Evolutionary conservation across 352 stramenopile species (phyloP).

Genomic region (Chrysophaeum taylorii): DNA sequence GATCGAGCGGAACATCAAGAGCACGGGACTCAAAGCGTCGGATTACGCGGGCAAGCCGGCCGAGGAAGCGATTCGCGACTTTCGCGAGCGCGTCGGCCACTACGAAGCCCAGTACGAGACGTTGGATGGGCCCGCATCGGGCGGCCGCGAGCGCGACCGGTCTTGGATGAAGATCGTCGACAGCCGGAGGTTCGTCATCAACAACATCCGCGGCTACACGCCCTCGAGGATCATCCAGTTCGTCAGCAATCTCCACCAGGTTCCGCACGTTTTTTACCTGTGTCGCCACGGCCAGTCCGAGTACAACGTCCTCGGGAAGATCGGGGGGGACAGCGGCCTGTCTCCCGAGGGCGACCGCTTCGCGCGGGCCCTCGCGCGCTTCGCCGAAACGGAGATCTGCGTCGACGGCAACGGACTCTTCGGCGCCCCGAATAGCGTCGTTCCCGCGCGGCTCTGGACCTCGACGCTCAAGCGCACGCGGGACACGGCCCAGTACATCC

Average conservation of each 20-base stretch:
- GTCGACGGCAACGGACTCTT: background rate
- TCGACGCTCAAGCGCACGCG: constrained; percentile 86
- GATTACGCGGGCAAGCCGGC: constrained; percentile 52
- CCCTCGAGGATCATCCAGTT: constrained; percentile 79
- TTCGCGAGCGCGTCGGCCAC: constrained; percentile 42
- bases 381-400: constrained; percentile 50
- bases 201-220: constrained; percentile 57
- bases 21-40: constrained; percentile 50
- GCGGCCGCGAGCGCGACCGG: constrained; percentile 37
- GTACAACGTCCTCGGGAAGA: constrained; percentile 92
- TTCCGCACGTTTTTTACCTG: constrained; percentile 86
- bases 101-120: constrained; percentile 49
- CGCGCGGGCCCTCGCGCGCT: constrained; percentile 77
- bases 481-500: constrained; percentile 83
- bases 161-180: constrained; percentile 55
- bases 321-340: constrained; percentile 84
- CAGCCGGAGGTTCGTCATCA: constrained; percentile 52
- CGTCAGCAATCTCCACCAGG: constrained; percentile 85
- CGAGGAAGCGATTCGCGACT: constrained; percentile 47
- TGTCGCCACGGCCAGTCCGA: constrained; percentile 91
- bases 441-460: constrained; percentile 77
- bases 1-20: constrained; percentile 55
- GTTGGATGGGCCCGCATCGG: constrained; percentile 18
- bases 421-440: background rate
- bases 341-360: constrained; percentile 81